These are phyloP conservation scores for Vanrija pseudolonga DNA, from an alignment of 1,284 basidiomycete genomes.

Conservation along the genomic window DNA sequence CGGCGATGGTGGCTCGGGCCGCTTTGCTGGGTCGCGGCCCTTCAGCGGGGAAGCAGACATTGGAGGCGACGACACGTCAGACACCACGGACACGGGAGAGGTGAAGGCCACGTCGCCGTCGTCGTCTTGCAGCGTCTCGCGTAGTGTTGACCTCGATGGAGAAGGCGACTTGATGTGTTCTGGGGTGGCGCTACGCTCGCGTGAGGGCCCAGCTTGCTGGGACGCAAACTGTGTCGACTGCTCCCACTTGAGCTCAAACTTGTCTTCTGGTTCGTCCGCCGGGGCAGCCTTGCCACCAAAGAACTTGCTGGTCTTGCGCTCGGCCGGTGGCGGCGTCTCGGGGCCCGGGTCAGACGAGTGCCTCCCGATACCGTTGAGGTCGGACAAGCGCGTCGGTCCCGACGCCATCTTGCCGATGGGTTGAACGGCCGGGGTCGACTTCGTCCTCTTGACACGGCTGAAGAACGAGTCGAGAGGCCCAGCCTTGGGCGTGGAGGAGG, in stretches of 20 bases:
- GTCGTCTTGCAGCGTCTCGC: slow-evolving; percentile 2
- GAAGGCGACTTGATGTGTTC: slow-evolving; percentile 16
- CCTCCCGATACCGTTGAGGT: slow-evolving; percentile 10
- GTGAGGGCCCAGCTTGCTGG: background rate
- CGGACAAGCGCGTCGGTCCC: slow-evolving; percentile 39
- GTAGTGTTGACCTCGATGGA: slow-evolving; percentile 14
- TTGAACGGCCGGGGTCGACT: slow-evolving; percentile 20
- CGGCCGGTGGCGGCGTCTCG: background rate
- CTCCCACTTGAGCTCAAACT: slow-evolving; percentile 25
- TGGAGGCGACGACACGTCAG: slow-evolving; percentile 9
- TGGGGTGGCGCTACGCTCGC: slow-evolving; percentile 2
- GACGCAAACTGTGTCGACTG: slow-evolving; percentile 8
- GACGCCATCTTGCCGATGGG: slow-evolving; percentile 34
- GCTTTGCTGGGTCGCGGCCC: background rate
- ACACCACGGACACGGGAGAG: slow-evolving; percentile 6
- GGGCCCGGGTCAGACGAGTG: background rate
- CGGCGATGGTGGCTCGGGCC: slow-evolving; percentile 6
- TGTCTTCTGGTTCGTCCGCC: slow-evolving; percentile 1
- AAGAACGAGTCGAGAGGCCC: slow-evolving; percentile 45
- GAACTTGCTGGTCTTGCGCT: slow-evolving; percentile 32
- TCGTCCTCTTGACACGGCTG: slow-evolving; percentile 25
- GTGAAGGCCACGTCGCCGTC: slow-evolving; percentile 3
- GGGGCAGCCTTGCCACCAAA: slow-evolving; percentile 13
- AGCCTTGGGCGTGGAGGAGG: background rate
- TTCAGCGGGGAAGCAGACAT: background rate